These are phyloP conservation scores for Penicillium olsonii DNA, from an alignment of 2,329 filamentous ascomycete species.

Conservation along the genomic window DNA sequence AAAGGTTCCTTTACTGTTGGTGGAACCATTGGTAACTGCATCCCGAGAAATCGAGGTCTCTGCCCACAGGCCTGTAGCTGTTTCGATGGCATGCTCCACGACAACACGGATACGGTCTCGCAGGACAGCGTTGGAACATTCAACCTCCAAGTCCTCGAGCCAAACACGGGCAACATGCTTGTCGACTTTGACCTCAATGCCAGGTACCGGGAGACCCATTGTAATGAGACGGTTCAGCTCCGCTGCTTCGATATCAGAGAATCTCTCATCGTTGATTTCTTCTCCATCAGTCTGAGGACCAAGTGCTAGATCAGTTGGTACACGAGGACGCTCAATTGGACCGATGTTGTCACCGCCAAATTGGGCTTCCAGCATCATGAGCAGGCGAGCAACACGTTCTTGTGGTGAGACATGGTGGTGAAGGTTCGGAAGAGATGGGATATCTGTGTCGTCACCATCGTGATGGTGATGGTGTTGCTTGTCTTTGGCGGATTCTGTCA, in stretches of 20 bases:
- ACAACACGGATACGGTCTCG: slow-evolving; percentile 84
- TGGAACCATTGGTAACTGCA: slow-evolving; percentile 24
- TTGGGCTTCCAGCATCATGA: slow-evolving; percentile 96
- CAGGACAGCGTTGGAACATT: slow-evolving; percentile 76
- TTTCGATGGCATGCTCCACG: slow-evolving; percentile 85
- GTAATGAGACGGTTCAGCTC: slow-evolving; percentile 79
- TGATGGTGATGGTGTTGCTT: slow-evolving; percentile 56
- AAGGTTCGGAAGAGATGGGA: slow-evolving; percentile 61
- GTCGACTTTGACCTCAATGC: slow-evolving; percentile 82
- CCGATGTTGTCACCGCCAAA: slow-evolving; percentile 79
- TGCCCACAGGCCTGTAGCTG: slow-evolving; percentile 70
- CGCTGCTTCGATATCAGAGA: slow-evolving; percentile 58
- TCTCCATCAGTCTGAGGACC: slow-evolving; percentile 23
- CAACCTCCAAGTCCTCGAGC: slow-evolving; percentile 89
- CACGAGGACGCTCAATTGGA: slow-evolving; percentile 69
- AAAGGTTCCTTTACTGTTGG: slow-evolving; percentile 15
- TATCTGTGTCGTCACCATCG: slow-evolving; percentile 37
- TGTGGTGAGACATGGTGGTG: slow-evolving; percentile 71
- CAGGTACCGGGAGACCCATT: slow-evolving; percentile 86
- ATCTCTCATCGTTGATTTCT: slow-evolving; percentile 45
- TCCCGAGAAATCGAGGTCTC: slow-evolving; percentile 27
- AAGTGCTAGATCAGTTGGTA: slow-evolving; percentile 28
- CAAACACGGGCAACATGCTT: slow-evolving; percentile 85
- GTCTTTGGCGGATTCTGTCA: slow-evolving; percentile 60
- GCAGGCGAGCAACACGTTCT: slow-evolving; percentile 79